Evolutionary conservation across 78 protist species (phyloP), one percentile per base, ranked within the genome.

Genomic region (Emiliania huxleyi): DNA sequence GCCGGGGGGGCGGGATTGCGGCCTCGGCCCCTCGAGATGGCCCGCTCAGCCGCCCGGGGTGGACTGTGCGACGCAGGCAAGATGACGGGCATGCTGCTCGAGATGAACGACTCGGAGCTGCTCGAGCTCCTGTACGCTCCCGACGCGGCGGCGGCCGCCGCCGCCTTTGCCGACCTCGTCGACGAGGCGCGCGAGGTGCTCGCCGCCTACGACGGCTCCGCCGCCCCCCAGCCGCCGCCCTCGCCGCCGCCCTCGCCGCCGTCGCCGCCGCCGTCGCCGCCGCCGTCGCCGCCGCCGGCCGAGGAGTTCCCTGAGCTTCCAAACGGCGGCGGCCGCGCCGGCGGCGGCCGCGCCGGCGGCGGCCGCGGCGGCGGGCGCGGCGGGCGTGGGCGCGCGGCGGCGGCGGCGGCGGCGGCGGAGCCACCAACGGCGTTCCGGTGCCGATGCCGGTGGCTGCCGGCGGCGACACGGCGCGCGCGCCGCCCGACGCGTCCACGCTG

Each of bases 51-150:
- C 15, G 8, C 15, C 29, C 62, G 15, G 62, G 62, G 29, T 52
- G 62, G 62, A 52, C n/a, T n/a, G n/a, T n/a, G n/a, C n/a, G n/a
- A n/a, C n/a, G 55, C 55, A 48, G 55, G 55, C 55, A 62, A 62
- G 75, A 62, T 62, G n/a, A 62, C 75, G 44, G 85, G 85, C 46
- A 77, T 77, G 85, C 85, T 77, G 26, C 85, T 77, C 43, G 85
- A 77, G 85, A 11, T 77, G 46, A 29, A 77, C 33, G 85, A 77
- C 29, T 1, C 44, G 15, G 85, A 77, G 48, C 33, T 77, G 33
- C 22, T 77, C 25, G 85, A 40, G 48, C 48, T 77, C 48, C 85
- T 77, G 33, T 0, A 2, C 29, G 46, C 44, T 4, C 33, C 85
- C 33, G 85, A 77, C 48, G 15, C 46, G 19, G 15, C n/a, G 4